These are phyloP conservation scores for Sclerotiophoma versabilis DNA, from an alignment of 2,329 filamentous ascomycete species.

Conservation along the genomic window DNA sequence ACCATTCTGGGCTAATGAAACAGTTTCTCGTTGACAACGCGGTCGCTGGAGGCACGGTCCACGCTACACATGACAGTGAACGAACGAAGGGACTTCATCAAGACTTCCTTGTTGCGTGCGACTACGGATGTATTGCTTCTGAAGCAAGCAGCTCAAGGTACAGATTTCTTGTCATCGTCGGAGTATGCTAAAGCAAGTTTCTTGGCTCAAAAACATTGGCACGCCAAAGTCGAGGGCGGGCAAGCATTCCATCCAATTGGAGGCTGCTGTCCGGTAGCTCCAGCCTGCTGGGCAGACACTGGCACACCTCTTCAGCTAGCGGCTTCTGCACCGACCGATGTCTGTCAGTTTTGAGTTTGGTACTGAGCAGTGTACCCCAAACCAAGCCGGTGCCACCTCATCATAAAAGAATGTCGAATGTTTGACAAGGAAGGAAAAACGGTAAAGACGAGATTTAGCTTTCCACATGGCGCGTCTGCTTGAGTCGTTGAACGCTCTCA, in stretches of 20 bases:
- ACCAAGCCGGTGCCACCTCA: neutral
- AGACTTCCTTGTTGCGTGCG: neutral
- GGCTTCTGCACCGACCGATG: neutral
- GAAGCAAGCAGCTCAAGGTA: neutral
- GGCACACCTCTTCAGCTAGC: neutral
- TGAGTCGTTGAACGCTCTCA: slow-evolving; percentile 3
- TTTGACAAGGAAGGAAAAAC: neutral
- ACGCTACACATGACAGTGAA: neutral
- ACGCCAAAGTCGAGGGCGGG: neutral
- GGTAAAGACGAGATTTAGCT: neutral
- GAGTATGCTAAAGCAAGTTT: neutral
- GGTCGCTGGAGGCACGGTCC: neutral
- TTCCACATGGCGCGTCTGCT: neutral
- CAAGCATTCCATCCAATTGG: slow-evolving; percentile 5
- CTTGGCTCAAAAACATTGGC: neutral
- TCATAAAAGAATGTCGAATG: neutral
- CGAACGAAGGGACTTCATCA: neutral
- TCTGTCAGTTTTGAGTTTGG: neutral
- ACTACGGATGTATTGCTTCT: neutral
- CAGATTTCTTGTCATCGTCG: neutral
- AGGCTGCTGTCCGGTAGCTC: neutral
- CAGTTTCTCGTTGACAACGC: slow-evolving; percentile 3
- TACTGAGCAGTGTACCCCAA: neutral
- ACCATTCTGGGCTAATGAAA: slow-evolving; percentile 26
- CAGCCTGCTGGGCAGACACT: neutral